Conservation (phyloP, 192 early-diverging fungal species). For the Coemansia sp. region DNA sequence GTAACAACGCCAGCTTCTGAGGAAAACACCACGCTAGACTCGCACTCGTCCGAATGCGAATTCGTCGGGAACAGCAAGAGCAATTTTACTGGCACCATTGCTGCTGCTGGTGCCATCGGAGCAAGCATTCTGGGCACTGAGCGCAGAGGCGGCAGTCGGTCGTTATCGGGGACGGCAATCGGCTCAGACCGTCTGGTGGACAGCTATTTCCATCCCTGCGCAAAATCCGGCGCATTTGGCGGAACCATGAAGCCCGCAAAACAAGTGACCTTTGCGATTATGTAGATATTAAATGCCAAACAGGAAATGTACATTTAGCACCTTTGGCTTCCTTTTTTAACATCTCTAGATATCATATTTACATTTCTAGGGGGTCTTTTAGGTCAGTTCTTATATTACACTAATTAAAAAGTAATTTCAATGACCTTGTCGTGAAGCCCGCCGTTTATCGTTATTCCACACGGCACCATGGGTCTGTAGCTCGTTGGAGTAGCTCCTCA, state of each 20-base stretch:
- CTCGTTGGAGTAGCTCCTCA: too few species aligned
- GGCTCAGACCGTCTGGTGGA: background rate
- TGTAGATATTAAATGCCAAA: background rate
- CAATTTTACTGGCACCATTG: background rate
- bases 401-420: too few species aligned
- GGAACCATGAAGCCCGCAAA: constrained; percentile 21
- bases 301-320: background rate
- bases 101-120: background rate
- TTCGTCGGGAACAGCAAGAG: constrained; percentile 6
- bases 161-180: background rate
- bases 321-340: background rate
- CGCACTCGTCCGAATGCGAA: constrained; percentile 33
- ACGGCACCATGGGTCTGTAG: too few species aligned
- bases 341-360: background rate
- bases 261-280: constrained; percentile 46
- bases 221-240: background rate
- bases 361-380: background rate
- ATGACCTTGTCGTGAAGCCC: too few species aligned
- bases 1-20: constrained; percentile 40
- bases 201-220: background rate
- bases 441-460: too few species aligned
- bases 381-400: too few species aligned
- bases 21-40: constrained; percentile 25
- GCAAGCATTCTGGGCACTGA: constrained; percentile 16
- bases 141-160: constrained; percentile 9